These are phyloP conservation scores for Zygnema cylindricum DNA, from an alignment of 139 green algal species.

Conservation along the genomic window DNA sequence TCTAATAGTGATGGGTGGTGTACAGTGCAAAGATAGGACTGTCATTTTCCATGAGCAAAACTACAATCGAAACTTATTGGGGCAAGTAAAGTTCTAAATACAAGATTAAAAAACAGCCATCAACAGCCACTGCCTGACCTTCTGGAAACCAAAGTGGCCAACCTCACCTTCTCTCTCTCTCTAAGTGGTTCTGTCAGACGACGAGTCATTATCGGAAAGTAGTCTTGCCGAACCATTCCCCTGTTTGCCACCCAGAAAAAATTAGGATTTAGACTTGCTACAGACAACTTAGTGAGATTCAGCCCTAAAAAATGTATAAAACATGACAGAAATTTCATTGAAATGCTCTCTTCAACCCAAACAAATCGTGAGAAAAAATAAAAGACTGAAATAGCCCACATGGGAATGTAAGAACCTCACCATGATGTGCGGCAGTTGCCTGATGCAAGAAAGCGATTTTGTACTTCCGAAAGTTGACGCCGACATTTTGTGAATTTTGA, in stretches of 20 bases:
- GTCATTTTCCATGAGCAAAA: too few relatives aligned
- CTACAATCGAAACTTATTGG: too few relatives aligned
- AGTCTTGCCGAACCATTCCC: slow-evolving; percentile 72
- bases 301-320: background rate
- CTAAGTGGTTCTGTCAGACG: slow-evolving; percentile 70
- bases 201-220: slow-evolving; percentile 75
- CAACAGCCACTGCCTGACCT: too few relatives aligned
- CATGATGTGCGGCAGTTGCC: slow-evolving; percentile 14
- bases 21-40: too few relatives aligned
- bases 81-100: too few relatives aligned
- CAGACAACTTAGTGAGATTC: too few relatives aligned
- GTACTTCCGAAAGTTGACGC: slow-evolving; percentile 86
- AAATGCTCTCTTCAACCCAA: background rate
- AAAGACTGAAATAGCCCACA: background rate
- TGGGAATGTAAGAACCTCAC: background rate
- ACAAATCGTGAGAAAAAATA: background rate
- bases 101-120: too few relatives aligned
- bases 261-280: background rate
- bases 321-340: background rate
- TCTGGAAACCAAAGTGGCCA: background rate
- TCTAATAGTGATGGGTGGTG: too few relatives aligned
- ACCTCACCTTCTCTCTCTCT: slow-evolving; percentile 68
- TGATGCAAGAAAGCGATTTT: slow-evolving; percentile 77
- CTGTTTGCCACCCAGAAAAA: slow-evolving; percentile 32
- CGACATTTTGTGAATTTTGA: slow-evolving; percentile 80